phyloP scores from a whole-genome alignment of 257 asterid genomes.

The Solanum paucissectum region DNA sequence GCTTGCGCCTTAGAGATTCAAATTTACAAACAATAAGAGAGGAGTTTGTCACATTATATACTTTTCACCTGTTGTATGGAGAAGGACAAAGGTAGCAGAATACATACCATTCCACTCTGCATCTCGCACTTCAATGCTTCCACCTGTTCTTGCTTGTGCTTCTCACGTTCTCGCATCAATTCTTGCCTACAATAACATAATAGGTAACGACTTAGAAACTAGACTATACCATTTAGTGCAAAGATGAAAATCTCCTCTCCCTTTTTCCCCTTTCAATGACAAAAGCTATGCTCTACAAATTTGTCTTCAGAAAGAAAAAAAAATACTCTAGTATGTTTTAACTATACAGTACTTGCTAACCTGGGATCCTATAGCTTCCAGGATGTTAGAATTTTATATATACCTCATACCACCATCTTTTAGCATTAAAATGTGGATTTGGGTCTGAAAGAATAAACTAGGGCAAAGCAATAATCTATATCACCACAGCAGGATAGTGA shows the following conservation, averaged over 20 bases:
- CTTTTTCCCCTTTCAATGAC: not conserved
- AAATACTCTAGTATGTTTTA: not conserved
- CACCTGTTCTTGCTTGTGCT: constrained; percentile 64
- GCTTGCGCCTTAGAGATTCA: constrained; percentile 65
- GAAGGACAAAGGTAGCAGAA: not conserved
- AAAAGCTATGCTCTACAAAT: not conserved
- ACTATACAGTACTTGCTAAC: not conserved
- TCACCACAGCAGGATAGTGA: not conserved
- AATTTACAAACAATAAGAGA: not conserved
- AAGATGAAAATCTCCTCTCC: not conserved
- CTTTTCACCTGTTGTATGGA: not conserved
- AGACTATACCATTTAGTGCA: not conserved
- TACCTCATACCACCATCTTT: not conserved
- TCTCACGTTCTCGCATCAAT: constrained; percentile 68
- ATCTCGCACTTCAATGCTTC: constrained; percentile 62
- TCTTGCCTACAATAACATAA: constrained; percentile 51
- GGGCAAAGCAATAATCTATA: not conserved
- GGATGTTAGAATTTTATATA: not conserved
- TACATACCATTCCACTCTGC: constrained; percentile 88
- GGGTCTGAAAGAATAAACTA: not conserved
- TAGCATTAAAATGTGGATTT: not conserved
- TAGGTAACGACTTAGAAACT: not conserved
- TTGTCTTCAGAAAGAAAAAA: not conserved
- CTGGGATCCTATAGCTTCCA: not conserved
- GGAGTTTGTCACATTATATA: not conserved